Evolutionary conservation across 768 basidiomycete species (phyloP).

Genomic region (Mycena haematopus): DNA sequence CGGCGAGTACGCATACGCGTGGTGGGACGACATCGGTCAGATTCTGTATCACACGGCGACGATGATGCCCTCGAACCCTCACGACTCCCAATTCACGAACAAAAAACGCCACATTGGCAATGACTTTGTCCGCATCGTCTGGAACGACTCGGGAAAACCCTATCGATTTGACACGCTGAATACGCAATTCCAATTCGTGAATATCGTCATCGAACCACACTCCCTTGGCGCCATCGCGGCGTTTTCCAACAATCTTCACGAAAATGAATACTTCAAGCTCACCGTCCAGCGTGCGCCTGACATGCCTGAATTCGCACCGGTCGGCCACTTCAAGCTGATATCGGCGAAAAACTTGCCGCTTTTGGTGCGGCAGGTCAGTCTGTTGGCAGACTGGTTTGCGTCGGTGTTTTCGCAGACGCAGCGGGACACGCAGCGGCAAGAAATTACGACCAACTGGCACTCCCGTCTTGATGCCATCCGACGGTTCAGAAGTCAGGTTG

Average conservation of each 20-base stretch:
- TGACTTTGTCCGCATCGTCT: constrained; percentile 94
- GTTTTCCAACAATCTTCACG: constrained; percentile 82
- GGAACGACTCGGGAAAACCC: constrained; percentile 93
- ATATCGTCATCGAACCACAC: constrained; percentile 96
- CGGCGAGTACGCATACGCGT: constrained; percentile 96
- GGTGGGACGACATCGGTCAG: constrained; percentile 99
- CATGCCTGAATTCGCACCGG: constrained; percentile 93
- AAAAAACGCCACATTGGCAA: constrained; percentile 98
- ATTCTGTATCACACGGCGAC: constrained; percentile 96
- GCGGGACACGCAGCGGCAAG: constrained; percentile 70
- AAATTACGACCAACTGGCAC: constrained; percentile 91
- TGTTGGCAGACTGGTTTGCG: constrained; percentile 90
- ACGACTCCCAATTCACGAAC: constrained; percentile 75
- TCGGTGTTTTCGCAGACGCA: constrained; percentile 81
- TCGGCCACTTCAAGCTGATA: constrained; percentile 94
- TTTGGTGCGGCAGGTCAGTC: constrained; percentile 87
- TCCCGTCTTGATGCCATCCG: constrained; percentile 80
- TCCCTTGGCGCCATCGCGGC: constrained; percentile 84
- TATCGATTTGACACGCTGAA: constrained; percentile 92
- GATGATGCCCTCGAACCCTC: constrained; percentile 85
- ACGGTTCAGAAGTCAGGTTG: constrained; percentile 58
- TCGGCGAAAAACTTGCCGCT: constrained; percentile 86
- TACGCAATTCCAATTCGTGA: constrained; percentile 96
- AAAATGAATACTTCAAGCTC: constrained; percentile 96
- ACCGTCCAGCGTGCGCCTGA: constrained; percentile 86